Evolutionary conservation across 2,329 filamentous ascomycete species (phyloP).

Genomic region (Xylariaceae sp.): DNA sequence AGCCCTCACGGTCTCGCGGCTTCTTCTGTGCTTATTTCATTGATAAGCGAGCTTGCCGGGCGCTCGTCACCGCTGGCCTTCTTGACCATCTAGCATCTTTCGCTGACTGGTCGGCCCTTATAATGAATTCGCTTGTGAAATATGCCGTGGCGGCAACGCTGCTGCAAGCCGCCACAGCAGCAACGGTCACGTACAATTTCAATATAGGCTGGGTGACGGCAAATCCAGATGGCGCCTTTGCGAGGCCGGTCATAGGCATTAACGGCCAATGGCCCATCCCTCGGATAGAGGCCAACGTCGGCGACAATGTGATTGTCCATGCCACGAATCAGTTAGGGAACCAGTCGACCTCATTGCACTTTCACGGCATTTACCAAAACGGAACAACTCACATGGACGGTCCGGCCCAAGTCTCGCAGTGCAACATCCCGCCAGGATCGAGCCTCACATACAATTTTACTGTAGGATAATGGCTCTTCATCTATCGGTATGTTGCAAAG

Average conservation of each 20-base stretch:
- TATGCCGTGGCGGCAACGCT: slow-evolving; percentile 15
- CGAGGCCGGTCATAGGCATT: slow-evolving; percentile 68
- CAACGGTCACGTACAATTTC: slow-evolving; percentile 59
- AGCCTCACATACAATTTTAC: slow-evolving; percentile 68
- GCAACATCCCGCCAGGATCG: slow-evolving; percentile 58
- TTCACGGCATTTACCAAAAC: slow-evolving; percentile 68
- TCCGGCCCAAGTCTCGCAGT: slow-evolving; percentile 62
- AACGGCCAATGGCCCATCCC: slow-evolving; percentile 75
- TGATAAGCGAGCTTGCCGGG: neutral
- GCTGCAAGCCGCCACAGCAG: slow-evolving; percentile 35
- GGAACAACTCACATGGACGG: slow-evolving; percentile 69
- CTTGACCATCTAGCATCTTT: neutral
- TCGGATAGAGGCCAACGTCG: slow-evolving; percentile 56
- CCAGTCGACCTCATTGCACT: slow-evolving; percentile 61
- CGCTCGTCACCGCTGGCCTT: neutral
- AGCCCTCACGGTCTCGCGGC: neutral
- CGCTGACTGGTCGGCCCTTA: slow-evolving; percentile 10
- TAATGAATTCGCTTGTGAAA: slow-evolving; percentile 18
- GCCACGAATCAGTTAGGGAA: slow-evolving; percentile 58
- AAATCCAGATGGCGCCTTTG: slow-evolving; percentile 64
- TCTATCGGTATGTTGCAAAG: neutral
- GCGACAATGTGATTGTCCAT: slow-evolving; percentile 58
- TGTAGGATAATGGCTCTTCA: slow-evolving; percentile 37
- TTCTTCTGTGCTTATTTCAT: neutral
- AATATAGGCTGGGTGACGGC: slow-evolving; percentile 67